A percentile compares a stretch with the other conserved stretches of the same genome.
Conservation (phyloP, 352 stramenopile genomes). For the Pseudoperonospora humuli region DNA sequence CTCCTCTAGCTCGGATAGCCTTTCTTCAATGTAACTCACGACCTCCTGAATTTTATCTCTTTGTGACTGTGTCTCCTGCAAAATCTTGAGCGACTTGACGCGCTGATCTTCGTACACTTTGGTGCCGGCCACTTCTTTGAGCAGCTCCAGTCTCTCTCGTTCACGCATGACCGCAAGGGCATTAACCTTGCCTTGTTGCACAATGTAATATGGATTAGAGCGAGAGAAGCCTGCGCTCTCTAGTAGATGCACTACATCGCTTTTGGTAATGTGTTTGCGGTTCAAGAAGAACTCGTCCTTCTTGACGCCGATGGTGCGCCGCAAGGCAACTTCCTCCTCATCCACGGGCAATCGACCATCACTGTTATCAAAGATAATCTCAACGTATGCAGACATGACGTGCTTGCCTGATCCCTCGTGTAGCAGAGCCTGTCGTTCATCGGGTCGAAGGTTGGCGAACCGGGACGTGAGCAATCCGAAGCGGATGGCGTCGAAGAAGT, state of each 20-base stretch:
- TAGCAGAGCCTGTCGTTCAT: constrained; percentile 91
- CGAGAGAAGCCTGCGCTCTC: constrained; percentile 98
- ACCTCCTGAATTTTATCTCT: constrained; percentile 96
- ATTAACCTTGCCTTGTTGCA: constrained; percentile 99
- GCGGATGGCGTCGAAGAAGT: constrained; percentile 99
- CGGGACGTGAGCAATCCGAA: constrained; percentile 94
- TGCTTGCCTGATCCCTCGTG: constrained; percentile 93
- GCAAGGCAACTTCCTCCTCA: constrained; percentile 91
- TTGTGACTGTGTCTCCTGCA: constrained; percentile 93
- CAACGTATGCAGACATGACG: constrained; percentile 96
- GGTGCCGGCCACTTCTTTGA: constrained; percentile 98
- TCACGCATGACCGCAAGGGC: constrained; percentile 98
- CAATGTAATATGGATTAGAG: constrained; percentile 99
- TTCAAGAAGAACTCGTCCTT: constrained; percentile 99
- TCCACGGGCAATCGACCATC: constrained; percentile 92
- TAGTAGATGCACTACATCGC: constrained; percentile 96
- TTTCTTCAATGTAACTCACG: constrained; percentile 91
- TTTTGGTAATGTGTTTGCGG: constrained; percentile 96
- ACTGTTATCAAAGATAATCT: constrained; percentile 99
- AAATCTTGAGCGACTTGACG: constrained; percentile 92
- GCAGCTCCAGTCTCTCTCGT: constrained; percentile 91
- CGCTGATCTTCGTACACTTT: constrained; percentile 99
- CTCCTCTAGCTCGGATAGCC: constrained; percentile 92
- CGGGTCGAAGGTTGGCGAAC: constrained; percentile 88
- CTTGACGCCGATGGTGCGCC: constrained; percentile 98